Conservation (phyloP, 2,329 filamentous ascomycete species). For the Aspergillus oerlinghausenensis region DNA sequence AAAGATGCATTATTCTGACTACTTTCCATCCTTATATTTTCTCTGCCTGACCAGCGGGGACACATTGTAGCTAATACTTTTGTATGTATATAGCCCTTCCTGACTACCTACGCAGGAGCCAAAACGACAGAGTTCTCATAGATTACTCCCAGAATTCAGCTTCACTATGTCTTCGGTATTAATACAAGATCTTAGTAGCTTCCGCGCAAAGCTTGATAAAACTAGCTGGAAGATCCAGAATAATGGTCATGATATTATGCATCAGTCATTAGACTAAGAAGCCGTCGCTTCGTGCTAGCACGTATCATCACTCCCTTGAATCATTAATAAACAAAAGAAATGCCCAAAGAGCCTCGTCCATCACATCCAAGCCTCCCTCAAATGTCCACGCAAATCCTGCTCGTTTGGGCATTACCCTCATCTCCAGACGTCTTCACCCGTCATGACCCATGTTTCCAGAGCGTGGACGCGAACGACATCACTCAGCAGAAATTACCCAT, state of each 20-base stretch:
- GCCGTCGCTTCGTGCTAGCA: not conserved
- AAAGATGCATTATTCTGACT: too few species aligned
- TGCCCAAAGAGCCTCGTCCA: not conserved
- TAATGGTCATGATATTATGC: not conserved
- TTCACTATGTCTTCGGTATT: too few species aligned
- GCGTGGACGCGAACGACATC: not conserved
- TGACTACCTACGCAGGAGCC: too few species aligned
- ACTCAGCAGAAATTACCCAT: not conserved
- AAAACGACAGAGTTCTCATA: too few species aligned
- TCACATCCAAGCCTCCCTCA: not conserved
- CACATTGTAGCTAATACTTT: too few species aligned
- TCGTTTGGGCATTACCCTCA: not conserved
- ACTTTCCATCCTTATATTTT: too few species aligned
- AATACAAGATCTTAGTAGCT: too few species aligned
- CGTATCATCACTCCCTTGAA: not conserved
- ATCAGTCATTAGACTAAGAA: not conserved
- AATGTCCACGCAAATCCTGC: not conserved
- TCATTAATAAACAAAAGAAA: not conserved
- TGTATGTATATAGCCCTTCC: too few species aligned
- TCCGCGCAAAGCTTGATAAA: too few species aligned
- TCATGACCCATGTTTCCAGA: not conserved
- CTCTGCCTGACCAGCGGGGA: too few species aligned
- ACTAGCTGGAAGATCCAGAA: too few species aligned
- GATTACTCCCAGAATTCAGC: too few species aligned
- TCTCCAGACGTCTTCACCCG: not conserved